Evolutionary conservation across 768 basidiomycete species (phyloP), one percentile per base, ranked within the genome.

Genomic region (Tulasnella sp.): DNA sequence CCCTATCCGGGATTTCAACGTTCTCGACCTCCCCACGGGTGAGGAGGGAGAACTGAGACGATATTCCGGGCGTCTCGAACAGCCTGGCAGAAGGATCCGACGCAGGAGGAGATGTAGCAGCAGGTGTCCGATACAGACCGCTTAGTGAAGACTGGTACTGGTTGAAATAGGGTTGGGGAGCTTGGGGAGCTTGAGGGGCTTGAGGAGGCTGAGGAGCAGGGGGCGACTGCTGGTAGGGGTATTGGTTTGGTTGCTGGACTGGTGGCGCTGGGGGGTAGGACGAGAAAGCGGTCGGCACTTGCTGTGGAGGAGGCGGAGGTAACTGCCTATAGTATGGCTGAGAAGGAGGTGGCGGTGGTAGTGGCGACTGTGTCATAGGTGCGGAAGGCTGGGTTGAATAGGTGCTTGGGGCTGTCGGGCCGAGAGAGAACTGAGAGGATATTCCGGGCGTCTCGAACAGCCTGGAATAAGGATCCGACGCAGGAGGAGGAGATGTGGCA

Each of bases 21-120:
- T 92, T 91, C 87, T 98, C 97, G 11, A 93, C 94, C 85, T 99
- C 96, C 8, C 89, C 91, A 58, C 98, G 89, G 12, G 96, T 95
- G 41, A 95, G 85, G 37, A 60, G 24, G 24, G 58, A 60, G 58
- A 60, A 60, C 58, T 60, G 58, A 9, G 58, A 18, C 18, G 58
- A 24, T 24, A 60, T 14, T 41, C 82, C 82, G 76, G 73, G 74
- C n/a, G 81, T 76, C 20, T 78, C 76, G 54, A 82, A 83, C 22
- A 83, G 74, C 18, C 75, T 73, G 18, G 81, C 81, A 64, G 82
- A 83, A n/a, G 83, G 83, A 77, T 84, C 82, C 34, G 84, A 83
- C 16, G 83, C 80, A 37, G 37, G 37, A 37, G 37, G 37, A 37
- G 37, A 37, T 37, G 37, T 37, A 6, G 37, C 2, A 37, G 37